Evolutionary conservation across 2,329 filamentous ascomycete species (phyloP).

Genomic region (Penicillium griseofulvum): DNA sequence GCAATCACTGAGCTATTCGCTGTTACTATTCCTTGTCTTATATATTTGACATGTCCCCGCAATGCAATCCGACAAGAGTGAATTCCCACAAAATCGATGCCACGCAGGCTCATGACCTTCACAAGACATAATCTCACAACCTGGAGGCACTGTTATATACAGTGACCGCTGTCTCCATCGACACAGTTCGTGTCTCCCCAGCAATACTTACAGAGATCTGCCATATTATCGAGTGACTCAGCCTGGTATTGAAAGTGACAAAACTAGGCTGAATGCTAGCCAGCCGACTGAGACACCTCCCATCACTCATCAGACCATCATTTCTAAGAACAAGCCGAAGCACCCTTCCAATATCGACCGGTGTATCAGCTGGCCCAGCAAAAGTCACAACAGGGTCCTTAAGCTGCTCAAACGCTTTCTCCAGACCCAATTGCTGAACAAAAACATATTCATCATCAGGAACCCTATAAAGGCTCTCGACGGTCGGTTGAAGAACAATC

Average conservation of each 20-base stretch:
- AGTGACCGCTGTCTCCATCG: background rate
- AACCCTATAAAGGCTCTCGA: background rate
- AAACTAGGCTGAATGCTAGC: conserved; percentile 15
- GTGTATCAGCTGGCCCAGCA: conserved; percentile 4
- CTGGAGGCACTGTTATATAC: background rate
- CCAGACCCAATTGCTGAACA: conserved; percentile 9
- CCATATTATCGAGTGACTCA: conserved; percentile 11
- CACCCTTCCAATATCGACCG: conserved; percentile 14
- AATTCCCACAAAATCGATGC: background rate
- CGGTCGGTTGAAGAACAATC: conserved; percentile 12
- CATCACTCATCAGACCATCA: conserved; percentile 6
- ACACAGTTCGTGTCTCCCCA: conserved; percentile 5
- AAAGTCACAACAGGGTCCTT: conserved; percentile 2
- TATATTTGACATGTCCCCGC: background rate
- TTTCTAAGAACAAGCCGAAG: conserved; percentile 16
- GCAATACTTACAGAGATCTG: conserved; percentile 16
- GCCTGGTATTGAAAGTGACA: conserved; percentile 19
- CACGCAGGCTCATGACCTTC: background rate
- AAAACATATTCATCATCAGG: background rate
- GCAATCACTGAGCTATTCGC: background rate
- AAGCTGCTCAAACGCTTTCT: background rate
- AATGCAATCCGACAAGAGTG: background rate
- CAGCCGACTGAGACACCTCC: background rate
- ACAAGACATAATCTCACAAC: background rate
- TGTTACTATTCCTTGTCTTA: background rate